Evolutionary conservation across 495 filamentous ascomycete species (phyloP).

Genomic region (Aspergillus biplanus): DNA sequence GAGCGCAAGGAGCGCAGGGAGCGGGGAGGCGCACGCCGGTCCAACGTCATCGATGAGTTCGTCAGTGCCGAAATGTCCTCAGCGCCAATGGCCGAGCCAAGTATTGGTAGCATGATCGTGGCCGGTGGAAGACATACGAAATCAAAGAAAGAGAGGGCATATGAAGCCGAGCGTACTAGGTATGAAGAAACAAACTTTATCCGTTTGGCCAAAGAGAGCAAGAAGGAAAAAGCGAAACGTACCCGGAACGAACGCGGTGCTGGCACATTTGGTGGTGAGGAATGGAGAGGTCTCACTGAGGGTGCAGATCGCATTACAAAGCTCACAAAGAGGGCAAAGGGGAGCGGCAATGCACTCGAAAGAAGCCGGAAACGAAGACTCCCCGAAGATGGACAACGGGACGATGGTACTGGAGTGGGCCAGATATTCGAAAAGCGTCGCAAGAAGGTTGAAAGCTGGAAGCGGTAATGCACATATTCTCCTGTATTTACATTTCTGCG

Average conservation of each 20-base stretch:
- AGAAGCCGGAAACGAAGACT: slow-evolving; percentile 77
- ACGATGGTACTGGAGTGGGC: slow-evolving; percentile 61
- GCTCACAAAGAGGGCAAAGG: slow-evolving; percentile 61
- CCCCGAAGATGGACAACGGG: slow-evolving; percentile 60
- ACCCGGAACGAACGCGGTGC: slow-evolving; percentile 54
- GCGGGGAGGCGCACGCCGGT: slow-evolving; percentile 55
- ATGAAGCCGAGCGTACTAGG: slow-evolving; percentile 69
- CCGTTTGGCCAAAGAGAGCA: slow-evolving; percentile 77
- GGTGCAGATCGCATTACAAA: slow-evolving; percentile 77
- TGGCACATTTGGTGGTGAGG: slow-evolving; percentile 76
- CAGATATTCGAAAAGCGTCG: slow-evolving; percentile 74
- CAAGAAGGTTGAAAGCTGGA: slow-evolving; percentile 68
- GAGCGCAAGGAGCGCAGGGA: slow-evolving; percentile 61
- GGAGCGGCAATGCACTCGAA: slow-evolving; percentile 64
- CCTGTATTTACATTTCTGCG: too few species aligned
- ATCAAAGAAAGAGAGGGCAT: slow-evolving; percentile 66
- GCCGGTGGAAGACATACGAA: slow-evolving; percentile 72
- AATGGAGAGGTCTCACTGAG: slow-evolving; percentile 77
- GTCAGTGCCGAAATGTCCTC: slow-evolving; percentile 76
- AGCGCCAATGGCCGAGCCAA: slow-evolving; percentile 77
- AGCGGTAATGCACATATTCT: slow-evolving; percentile 28
- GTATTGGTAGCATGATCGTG: slow-evolving; percentile 81
- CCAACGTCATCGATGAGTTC: slow-evolving; percentile 83
- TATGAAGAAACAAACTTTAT: slow-evolving; percentile 92
- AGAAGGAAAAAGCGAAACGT: slow-evolving; percentile 66